phyloP scores from a whole-genome alignment of 352 stramenopile genomes.

The Pythium sukuiense region DNA sequence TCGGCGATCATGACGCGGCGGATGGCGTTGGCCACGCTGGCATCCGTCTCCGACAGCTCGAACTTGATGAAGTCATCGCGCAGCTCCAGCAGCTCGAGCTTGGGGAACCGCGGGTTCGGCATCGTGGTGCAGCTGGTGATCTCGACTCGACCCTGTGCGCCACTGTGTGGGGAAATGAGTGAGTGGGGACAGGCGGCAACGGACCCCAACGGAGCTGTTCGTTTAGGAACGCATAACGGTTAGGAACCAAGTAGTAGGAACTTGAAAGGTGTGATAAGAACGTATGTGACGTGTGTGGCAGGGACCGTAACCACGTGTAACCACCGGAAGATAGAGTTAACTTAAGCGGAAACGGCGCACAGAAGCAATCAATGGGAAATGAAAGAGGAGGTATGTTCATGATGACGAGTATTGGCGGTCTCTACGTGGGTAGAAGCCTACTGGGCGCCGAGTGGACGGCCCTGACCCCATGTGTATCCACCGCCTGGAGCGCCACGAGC shows the following conservation, averaged over 20 bases:
- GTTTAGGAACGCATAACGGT: slow-evolving; percentile 6
- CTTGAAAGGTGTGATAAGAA: background rate
- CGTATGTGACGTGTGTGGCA: slow-evolving; percentile 4
- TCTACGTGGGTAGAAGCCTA: background rate
- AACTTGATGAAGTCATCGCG: slow-evolving; percentile 97
- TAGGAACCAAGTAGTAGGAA: background rate
- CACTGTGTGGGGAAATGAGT: slow-evolving; percentile 13
- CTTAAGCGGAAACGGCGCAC: background rate
- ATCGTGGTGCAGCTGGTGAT: slow-evolving; percentile 32
- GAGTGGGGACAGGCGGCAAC: slow-evolving; percentile 7
- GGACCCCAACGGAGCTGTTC: background rate
- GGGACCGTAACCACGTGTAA: slow-evolving; percentile 3
- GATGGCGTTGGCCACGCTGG: slow-evolving; percentile 96
- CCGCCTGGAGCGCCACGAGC: slow-evolving; percentile 31
- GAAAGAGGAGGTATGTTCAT: slow-evolving; percentile 2
- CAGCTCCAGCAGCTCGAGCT: slow-evolving; percentile 94
- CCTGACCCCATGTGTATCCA: slow-evolving; percentile 72
- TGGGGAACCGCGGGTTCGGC: slow-evolving; percentile 90
- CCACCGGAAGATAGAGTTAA: background rate
- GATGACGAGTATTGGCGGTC: background rate
- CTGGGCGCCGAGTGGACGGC: slow-evolving; percentile 45
- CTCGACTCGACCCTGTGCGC: background rate
- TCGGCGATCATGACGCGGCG: slow-evolving; percentile 97
- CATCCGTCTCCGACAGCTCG: slow-evolving; percentile 96
- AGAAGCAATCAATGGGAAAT: background rate